phyloP scores from a whole-genome alignment of 2,329 filamentous ascomycete genomes.

The Monosporascus sp. region DNA sequence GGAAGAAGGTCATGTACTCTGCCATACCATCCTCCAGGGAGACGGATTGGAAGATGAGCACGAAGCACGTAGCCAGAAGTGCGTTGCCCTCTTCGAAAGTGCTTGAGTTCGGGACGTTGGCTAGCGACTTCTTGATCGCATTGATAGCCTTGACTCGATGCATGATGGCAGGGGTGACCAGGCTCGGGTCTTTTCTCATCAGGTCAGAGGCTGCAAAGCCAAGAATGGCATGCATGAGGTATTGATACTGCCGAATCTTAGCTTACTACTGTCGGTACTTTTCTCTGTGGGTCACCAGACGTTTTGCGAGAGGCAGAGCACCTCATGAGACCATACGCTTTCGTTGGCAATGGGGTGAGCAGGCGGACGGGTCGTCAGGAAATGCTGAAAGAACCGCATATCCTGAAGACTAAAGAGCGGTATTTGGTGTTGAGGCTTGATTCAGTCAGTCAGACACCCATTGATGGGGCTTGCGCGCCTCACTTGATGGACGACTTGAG shows the following conservation, averaged over 20 bases:
- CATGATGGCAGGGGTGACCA: constrained; percentile 53
- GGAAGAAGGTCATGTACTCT: constrained; percentile 58
- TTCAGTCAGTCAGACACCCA: background rate
- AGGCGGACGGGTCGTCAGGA: constrained; percentile 56
- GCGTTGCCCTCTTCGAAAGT: constrained; percentile 52
- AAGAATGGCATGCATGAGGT: constrained; percentile 61
- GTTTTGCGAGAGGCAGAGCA: constrained; percentile 62
- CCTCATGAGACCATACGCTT: constrained; percentile 60
- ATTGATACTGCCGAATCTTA: constrained; percentile 46
- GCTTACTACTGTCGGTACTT: background rate
- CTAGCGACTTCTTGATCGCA: constrained; percentile 52
- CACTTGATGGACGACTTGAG: constrained; percentile 48
- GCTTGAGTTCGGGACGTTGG: constrained; percentile 34
- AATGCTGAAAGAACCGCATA: constrained; percentile 66
- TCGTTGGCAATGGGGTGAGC: constrained; percentile 62
- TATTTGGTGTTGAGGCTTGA: constrained; percentile 50
- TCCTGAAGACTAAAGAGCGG: constrained; percentile 56
- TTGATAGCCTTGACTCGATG: constrained; percentile 63
- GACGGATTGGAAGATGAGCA: constrained; percentile 54
- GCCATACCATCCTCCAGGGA: constrained; percentile 51
- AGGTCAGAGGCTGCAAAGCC: constrained; percentile 64
- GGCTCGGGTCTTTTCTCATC: constrained; percentile 42
- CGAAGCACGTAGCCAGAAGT: constrained; percentile 54
- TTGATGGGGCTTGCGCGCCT: too few species aligned
- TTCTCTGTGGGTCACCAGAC: constrained; percentile 32